Percentiles rank a stretch among this genome's conserved stretches.
phyloP scores from a whole-genome alignment of 2,329 filamentous ascomycete genomes.

The Colletotrichum truncatum region DNA sequence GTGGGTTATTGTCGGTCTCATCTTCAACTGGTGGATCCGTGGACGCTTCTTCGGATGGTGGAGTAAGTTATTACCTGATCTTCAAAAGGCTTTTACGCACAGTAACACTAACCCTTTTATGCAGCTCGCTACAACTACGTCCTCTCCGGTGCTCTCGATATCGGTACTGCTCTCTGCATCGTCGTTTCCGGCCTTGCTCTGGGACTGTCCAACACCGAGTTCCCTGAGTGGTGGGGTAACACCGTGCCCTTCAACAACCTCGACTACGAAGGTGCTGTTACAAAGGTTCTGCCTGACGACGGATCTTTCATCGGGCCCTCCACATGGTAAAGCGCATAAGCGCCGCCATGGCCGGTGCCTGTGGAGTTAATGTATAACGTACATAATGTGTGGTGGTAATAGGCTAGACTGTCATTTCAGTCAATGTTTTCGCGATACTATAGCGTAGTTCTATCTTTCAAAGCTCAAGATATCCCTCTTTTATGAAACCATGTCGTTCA shows the following conservation, averaged over 20 bases:
- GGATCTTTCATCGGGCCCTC: constrained; percentile 39
- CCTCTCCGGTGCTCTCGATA: constrained; percentile 65
- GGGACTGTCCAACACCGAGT: constrained; percentile 51
- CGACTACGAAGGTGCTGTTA: constrained; percentile 37
- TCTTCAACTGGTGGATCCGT: constrained; percentile 64
- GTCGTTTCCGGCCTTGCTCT: constrained; percentile 60
- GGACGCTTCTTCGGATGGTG: constrained; percentile 64
- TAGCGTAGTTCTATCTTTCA: too few species aligned
- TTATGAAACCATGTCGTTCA: too few species aligned
- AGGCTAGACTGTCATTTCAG: too few species aligned
- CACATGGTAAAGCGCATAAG: constrained; percentile 32
- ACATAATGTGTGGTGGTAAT: not conserved
- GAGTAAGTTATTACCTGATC: constrained; percentile 40
- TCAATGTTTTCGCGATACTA: too few species aligned
- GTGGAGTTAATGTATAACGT: not conserved
- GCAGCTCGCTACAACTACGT: constrained; percentile 66
- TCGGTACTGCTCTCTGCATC: constrained; percentile 66
- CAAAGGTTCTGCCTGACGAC: constrained; percentile 38
- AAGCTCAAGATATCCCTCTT: too few species aligned
- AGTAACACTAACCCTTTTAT: not conserved
- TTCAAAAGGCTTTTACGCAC: not conserved
- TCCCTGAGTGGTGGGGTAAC: constrained; percentile 63
- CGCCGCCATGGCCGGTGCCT: not conserved
- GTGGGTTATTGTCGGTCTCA: constrained; percentile 63
- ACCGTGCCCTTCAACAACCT: constrained; percentile 44